Evolutionary conservation across 345 rosid genomes (phyloP), one percentile per base, ranked within the genome.

Genomic region (Corchorus capsularis): DNA sequence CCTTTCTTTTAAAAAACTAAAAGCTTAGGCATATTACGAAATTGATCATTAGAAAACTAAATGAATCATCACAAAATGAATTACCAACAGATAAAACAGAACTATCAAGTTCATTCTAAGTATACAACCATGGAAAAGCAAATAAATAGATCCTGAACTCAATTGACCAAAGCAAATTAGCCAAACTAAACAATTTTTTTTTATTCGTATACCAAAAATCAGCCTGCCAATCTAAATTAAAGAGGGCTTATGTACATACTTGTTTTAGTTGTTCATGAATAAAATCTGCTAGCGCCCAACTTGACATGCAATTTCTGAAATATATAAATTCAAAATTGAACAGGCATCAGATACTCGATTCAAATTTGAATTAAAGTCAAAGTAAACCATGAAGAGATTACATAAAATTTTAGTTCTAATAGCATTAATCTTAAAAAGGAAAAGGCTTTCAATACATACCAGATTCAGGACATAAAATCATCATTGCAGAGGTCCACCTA

Each of bases 301-400:
- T 92, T 54, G 99, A 84, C 94, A 96, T 85, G 86, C 99, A 96
- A 78, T 96, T 97, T 98, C 99, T 96, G 91, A 80, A 84, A 82
- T 20, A 57, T 5, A 22, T 16, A 72, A 77, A 63, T 54, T 45
- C 39, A 8, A 66, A 50, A 52, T 41, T 2, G 15, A 65, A 10
- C 63, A 32, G 46, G 27, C 45, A 32, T 52, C 52, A 69, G 46
- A 69, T 52, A 17, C 52, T 35, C 66, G 59, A 62, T 43, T 61
- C 68, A 12, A 72, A 9, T 50, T 27, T 2, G 9, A 64, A 37
- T 63, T 32, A 45, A 19, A 60, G 67, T 20, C 34, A 27, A 19
- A 47, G 11, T 60, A 19, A 72, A 71, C 43, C 7, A 49, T 32
- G 19, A 34, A 49, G 39, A 32, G 37, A 27, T 9, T 35, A 14